These are phyloP conservation scores for Musa beccarii DNA, from an alignment of 176 grass and related monocot genomes.

Conservation along the genomic window DNA sequence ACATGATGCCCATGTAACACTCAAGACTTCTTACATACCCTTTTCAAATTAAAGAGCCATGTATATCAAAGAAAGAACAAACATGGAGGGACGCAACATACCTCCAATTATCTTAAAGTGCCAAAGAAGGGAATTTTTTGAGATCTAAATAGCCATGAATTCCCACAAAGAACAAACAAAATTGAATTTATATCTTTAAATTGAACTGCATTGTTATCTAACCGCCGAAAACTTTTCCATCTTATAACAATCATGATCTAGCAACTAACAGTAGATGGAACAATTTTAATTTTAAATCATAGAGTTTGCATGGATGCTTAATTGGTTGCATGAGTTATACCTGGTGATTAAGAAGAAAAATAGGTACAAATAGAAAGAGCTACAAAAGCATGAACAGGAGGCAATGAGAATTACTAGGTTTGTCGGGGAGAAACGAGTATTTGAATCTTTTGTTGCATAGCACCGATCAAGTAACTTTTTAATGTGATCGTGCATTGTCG, in stretches of 20 bases:
- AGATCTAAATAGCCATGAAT: too few species aligned
- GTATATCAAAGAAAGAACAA: too few species aligned
- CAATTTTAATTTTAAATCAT: not conserved
- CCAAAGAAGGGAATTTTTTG: too few species aligned
- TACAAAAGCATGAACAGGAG: constrained; percentile 21
- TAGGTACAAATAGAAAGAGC: not conserved
- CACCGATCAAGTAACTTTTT: constrained; percentile 92
- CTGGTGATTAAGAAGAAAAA: not conserved
- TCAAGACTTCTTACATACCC: too few species aligned
- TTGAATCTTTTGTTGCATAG: constrained; percentile 89
- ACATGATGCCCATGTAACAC: too few species aligned
- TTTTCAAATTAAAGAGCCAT: too few species aligned
- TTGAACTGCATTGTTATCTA: not conserved
- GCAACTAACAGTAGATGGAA: not conserved
- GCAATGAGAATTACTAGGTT: constrained; percentile 55
- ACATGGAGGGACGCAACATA: too few species aligned
- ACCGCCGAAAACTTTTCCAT: not conserved
- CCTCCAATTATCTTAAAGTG: too few species aligned
- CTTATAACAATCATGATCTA: not conserved
- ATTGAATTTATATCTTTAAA: too few species aligned
- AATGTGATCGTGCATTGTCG: constrained; percentile 99
- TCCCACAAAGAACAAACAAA: too few species aligned
- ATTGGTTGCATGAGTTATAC: not conserved
- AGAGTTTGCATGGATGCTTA: constrained; percentile 7
- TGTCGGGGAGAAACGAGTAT: constrained; percentile 84